Conservation (phyloP, 257 asterid species). For the Euphrasia confusa region DNA sequence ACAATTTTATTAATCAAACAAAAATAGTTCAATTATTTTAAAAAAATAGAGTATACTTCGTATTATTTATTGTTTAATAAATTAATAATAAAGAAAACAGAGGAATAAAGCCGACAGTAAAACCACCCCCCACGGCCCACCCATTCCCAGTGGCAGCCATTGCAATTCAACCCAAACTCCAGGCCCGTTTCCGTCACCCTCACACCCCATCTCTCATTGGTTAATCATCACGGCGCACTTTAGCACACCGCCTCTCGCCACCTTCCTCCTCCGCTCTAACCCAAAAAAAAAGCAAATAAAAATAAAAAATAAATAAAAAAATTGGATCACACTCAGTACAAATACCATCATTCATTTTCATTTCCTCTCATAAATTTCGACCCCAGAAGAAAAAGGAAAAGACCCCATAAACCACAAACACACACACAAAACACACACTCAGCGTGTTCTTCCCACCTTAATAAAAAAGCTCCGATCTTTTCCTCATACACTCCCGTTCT, state of each 20-base stretch:
- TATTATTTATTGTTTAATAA: no score
- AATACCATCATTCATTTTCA: conserved; percentile 39
- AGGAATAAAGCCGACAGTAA: not conserved
- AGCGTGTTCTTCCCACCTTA: conserved; percentile 14
- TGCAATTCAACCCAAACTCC: not conserved
- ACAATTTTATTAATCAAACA: no score
- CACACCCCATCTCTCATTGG: not conserved
- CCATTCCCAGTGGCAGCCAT: not conserved
- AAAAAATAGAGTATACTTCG: no score
- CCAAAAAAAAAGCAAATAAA: no score
- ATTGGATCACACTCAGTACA: conserved; percentile 2
- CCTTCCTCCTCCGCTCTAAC: conserved; percentile 15
- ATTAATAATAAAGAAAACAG: no score
- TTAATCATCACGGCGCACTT: conserved; percentile 35
- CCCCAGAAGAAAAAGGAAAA: not conserved
- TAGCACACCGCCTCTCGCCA: conserved; percentile 35
- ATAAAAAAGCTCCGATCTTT: conserved; percentile 37
- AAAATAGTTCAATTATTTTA: no score
- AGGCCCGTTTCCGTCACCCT: not conserved
- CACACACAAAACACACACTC: conserved; percentile 11
- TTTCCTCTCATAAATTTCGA: conserved; percentile 25
- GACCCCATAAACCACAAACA: conserved; percentile 10
- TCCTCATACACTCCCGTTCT: not conserved
- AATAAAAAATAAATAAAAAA: conserved; percentile 14
- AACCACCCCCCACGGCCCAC: not conserved